Evolutionary conservation across 331 rosid genomes (phyloP), one percentile per base, ranked within the genome.

Genomic region (Malus hybrid): DNA sequence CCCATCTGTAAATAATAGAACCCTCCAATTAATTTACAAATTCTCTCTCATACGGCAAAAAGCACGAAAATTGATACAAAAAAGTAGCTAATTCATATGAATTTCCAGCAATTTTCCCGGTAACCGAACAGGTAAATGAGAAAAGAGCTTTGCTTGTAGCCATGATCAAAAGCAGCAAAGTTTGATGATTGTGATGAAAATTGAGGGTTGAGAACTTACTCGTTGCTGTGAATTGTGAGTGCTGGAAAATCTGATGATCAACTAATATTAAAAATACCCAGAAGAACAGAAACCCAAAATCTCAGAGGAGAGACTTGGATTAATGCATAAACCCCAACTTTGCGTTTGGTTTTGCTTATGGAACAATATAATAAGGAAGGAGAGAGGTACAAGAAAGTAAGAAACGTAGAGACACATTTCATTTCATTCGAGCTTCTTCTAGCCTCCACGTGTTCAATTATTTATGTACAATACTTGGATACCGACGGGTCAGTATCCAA

Each of bases 141-240:
- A 14, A 68, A 48, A 14, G 9, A 15, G 68, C 33, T 29, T 44
- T 44, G 28, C 26, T 44, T 57, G 33, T 1, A n/a, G 1, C 9
- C 15, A 13, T 62, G 34, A 62, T 26, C 34, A 14, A 15, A 13
- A 13, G 24, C 42, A 30, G 13, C 46, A 63, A 22, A 61, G 12
- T 56, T 22, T 16, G 76, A 81, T 58, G 58, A 68, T 53, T 14
- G 50, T 44, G 52, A 22, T 18, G 52, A 33, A 69, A 68, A 77
- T 61, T 32, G 67, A 82, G 74, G 82, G 78, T 70, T 66, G n/a
- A 77, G 68, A 81, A 70, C 85, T 86, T 74, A 84, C 88, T 66
- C 66, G 80, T 66, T 56, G 80, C 60, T 56, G 74, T 3, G 48
- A 77, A 72, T 62, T 28, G 66, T 14, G 66, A 62, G 36, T 5